Percentiles rank a stretch among this genome's conserved stretches.
phyloP scores from a whole-genome alignment of 768 basidiomycete species.

The Leccinum boreale region DNA sequence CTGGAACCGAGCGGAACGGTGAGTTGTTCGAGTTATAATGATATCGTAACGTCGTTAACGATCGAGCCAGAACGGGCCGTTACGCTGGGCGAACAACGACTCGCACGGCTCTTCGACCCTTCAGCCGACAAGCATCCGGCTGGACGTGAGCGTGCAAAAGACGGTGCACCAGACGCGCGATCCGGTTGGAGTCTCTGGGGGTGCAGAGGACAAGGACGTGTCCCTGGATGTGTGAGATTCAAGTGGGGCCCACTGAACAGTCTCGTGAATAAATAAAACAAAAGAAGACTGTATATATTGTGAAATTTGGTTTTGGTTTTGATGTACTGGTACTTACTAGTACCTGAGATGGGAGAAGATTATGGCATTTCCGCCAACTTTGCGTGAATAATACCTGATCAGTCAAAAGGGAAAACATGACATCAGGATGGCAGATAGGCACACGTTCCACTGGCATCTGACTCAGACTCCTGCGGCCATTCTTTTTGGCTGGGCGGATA shows the following conservation, averaged over 20 bases:
- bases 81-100: neutral
- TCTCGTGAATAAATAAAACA: neutral
- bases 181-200: neutral
- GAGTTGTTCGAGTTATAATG: neutral
- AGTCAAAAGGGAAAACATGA: no score
- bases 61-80: neutral
- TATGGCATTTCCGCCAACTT: no score
- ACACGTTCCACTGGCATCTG: no score
- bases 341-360: no score
- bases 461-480: no score
- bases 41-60: neutral
- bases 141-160: neutral
- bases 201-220: neutral
- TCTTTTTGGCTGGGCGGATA: no score
- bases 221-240: neutral
- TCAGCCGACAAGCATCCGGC: slow-evolving; percentile 1
- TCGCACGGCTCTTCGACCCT: neutral
- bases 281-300: neutral
- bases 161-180: neutral
- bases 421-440: no score
- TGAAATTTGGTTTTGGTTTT: neutral
- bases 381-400: no score
- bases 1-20: neutral
- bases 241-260: neutral
- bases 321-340: neutral